Evolutionary conservation across 2,329 filamentous ascomycete species (phyloP).

Genomic region (Colletotrichum musicola): DNA sequence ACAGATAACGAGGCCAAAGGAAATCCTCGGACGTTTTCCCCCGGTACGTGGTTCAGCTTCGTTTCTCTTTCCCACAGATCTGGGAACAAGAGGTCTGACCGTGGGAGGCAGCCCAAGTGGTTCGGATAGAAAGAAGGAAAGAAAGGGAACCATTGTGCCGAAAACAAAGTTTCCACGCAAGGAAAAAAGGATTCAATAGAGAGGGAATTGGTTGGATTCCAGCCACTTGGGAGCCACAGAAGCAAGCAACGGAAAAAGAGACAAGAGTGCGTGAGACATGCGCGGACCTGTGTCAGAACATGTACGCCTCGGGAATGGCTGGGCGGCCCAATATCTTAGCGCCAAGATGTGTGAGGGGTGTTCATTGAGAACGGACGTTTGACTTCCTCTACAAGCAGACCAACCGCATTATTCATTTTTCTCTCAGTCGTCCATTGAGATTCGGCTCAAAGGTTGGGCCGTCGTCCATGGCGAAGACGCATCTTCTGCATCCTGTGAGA

Average conservation of each 20-base stretch:
- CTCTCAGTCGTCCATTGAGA: background rate
- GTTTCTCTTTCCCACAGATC: conserved; percentile 2
- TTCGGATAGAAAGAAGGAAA: background rate
- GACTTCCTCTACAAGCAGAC: background rate
- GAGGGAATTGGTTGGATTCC: background rate
- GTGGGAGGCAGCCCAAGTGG: conserved; percentile 30
- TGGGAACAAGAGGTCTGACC: conserved; percentile 29
- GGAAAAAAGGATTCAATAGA: too few relatives aligned
- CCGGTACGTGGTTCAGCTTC: conserved; percentile 11
- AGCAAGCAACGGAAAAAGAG: background rate
- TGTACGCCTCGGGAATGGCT: conserved; percentile 37
- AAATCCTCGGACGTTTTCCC: conserved; percentile 8
- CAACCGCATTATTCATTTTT: background rate
- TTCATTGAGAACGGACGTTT: conserved; percentile 11
- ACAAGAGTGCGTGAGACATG: conserved; percentile 27
- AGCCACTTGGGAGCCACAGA: conserved; percentile 7
- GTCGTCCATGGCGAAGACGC: conserved; percentile 11
- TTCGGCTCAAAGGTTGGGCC: conserved; percentile 18
- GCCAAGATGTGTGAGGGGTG: background rate
- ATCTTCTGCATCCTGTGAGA: conserved; percentile 4
- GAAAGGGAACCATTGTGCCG: background rate
- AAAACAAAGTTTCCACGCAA: too few relatives aligned
- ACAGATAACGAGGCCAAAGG: background rate
- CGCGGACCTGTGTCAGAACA: conserved; percentile 31
- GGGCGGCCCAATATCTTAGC: conserved; percentile 24